Conservation (phyloP, 768 basidiomycete genomes). For the Sistotremastrum niveocremeum region DNA sequence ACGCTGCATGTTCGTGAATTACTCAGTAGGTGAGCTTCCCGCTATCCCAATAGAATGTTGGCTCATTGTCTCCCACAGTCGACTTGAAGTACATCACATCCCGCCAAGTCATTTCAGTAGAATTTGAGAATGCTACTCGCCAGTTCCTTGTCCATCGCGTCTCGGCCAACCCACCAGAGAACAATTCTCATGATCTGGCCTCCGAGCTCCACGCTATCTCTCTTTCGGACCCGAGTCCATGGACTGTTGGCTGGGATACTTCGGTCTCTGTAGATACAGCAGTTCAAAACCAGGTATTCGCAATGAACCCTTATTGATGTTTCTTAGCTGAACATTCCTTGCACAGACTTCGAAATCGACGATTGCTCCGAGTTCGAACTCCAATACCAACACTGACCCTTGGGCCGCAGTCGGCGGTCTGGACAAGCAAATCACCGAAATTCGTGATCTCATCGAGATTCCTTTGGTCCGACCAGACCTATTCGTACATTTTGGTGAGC, state of each 20-base stretch:
- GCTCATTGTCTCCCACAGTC: conserved; percentile 27
- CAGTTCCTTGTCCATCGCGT: conserved; percentile 43
- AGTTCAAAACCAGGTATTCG: background rate
- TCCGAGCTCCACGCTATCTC: conserved; percentile 31
- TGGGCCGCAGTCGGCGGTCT: conserved; percentile 83
- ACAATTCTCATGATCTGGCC: conserved; percentile 21
- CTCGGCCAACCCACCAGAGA: conserved; percentile 16
- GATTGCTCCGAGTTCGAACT: background rate
- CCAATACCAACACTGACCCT: conserved; percentile 28
- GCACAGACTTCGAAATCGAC: background rate
- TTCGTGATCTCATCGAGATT: conserved; percentile 75
- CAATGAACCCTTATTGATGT: background rate
- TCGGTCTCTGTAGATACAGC: conserved; percentile 17
- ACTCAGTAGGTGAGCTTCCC: conserved; percentile 35
- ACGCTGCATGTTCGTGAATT: conserved; percentile 48
- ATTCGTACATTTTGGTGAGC: conserved; percentile 59
- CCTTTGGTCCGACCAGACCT: conserved; percentile 74
- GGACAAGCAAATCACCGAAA: conserved; percentile 72
- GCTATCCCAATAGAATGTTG: conserved; percentile 2
- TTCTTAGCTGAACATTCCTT: background rate
- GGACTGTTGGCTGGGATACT: conserved; percentile 61
- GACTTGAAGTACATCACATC: conserved; percentile 56
- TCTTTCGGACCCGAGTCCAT: conserved; percentile 31
- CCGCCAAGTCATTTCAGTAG: conserved; percentile 45
- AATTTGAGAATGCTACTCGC: conserved; percentile 47